A percentile compares a stretch with the other conserved stretches of the same genome.
phyloP scores from a whole-genome alignment of 2,329 filamentous ascomycete species.

The Apiospora pterosperma region DNA sequence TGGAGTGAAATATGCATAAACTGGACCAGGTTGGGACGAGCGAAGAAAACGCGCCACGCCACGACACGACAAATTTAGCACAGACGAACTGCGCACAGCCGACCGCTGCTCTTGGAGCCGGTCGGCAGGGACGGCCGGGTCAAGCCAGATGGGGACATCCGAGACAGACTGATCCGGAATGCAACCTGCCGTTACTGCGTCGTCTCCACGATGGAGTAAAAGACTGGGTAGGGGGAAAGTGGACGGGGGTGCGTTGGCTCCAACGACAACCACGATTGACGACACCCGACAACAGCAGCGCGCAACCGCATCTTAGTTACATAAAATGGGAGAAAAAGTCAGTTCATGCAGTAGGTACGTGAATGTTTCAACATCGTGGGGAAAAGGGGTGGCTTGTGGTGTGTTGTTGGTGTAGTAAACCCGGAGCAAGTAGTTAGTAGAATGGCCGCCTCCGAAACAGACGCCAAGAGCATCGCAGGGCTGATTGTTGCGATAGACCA shows the following conservation, averaged over 20 bases:
- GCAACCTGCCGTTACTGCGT: not conserved
- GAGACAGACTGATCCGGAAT: not conserved
- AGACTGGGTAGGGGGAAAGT: not conserved
- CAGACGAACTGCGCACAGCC: not conserved
- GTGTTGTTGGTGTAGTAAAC: no score
- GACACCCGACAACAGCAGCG: not conserved
- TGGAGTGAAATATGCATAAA: not conserved
- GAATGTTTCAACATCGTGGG: not conserved
- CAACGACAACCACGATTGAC: not conserved
- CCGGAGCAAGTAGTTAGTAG: no score
- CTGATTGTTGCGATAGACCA: no score
- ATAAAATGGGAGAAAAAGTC: not conserved
- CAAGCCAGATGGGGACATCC: not conserved
- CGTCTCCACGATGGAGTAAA: not conserved
- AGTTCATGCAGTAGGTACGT: not conserved
- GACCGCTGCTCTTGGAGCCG: not conserved
- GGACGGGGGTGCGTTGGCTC: not conserved
- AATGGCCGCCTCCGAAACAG: not conserved
- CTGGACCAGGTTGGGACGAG: not conserved
- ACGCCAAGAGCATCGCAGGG: not conserved
- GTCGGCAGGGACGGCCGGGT: not conserved
- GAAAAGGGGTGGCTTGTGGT: not conserved
- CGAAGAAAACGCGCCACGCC: no score
- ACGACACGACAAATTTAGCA: not conserved
- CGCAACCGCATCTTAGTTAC: not conserved